Conservation (phyloP, 495 filamentous ascomycete species). For the Penicillium mononematosum region DNA sequence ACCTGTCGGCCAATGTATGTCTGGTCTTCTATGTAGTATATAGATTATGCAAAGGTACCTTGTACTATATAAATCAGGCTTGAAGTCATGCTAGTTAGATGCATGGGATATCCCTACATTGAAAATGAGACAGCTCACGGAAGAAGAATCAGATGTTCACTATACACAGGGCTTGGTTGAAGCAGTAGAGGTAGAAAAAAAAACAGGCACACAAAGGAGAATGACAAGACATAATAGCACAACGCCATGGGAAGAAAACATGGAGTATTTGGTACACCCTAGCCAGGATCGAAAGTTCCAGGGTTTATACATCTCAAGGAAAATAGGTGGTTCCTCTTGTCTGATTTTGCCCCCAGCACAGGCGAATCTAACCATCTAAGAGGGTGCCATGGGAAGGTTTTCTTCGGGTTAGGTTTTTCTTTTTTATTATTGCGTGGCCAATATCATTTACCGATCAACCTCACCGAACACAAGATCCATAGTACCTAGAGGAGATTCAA, state of each 20-base stretch:
- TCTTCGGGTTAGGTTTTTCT: conserved; percentile 29
- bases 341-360: conserved; percentile 18
- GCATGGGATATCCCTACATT: not conserved
- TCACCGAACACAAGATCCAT: conserved; percentile 86
- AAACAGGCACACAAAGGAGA: conserved; percentile 29
- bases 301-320: conserved; percentile 19
- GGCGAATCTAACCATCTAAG: conserved; percentile 24
- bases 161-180: conserved; percentile 36
- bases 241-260: conserved; percentile 37
- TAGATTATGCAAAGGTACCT: not conserved
- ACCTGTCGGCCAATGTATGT: too few relatives aligned
- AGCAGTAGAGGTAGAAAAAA: conserved; percentile 16
- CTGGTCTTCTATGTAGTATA: too few relatives aligned
- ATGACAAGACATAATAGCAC: conserved; percentile 33
- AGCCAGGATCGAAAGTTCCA: conserved; percentile 21
- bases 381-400: conserved; percentile 25
- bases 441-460: conserved; percentile 57
- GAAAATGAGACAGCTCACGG: not conserved
- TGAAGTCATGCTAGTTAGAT: not conserved
- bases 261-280: conserved; percentile 33
- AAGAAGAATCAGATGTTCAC: conserved; percentile 32
- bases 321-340: conserved; percentile 14
- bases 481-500: conserved; percentile 45
- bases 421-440: conserved; percentile 27
- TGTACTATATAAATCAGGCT: not conserved